Evolutionary conservation across 129 eudicot genomes (phyloP), one percentile per base, ranked within the genome.

Genomic region (Ambrosia trifida): DNA sequence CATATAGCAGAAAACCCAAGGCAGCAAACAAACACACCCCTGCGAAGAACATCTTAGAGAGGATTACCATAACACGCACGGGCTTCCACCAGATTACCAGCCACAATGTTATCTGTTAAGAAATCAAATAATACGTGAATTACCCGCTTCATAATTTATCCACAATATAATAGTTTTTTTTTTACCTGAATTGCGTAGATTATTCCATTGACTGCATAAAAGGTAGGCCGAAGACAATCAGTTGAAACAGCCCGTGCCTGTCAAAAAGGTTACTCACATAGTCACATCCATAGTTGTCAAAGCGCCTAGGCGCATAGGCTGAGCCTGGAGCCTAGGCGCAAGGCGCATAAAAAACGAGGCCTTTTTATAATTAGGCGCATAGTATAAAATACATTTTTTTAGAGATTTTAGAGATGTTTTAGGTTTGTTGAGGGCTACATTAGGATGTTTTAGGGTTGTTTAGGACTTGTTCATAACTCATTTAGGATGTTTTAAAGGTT

Each of bases 1-100:
- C 98, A 76, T 92, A 92, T 35, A 92, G 69, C 72, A 92, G 87
- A 83, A 92, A 92, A 3, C 91, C 96, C 64, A 92, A 72, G 40
- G 98, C 95, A 32, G 96, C 96, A 83, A 92, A 86, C 78, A 92
- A 76, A 31, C 88, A 89, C 63, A 92, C 89, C 76, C 83, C 96
- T 91, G 98, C 95, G 66, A 93, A 93, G 85, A 93, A 93, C 92
- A 87, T 67, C 87, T 93, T 93, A 20, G 98, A 82, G 50, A 93
- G 71, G 61, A 87, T 66, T 62, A 89, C 79, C 73, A 82, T 9
- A 63, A 70, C 50, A 19, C 57, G 87, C 49, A 76, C 67, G 4
- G 95, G 98, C 80, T 85, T 87, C 90, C 95, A 87, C 98, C 98
- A 93, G 71, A 87, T 76, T 62, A 80, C 71, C 76, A 93, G 53